Base-by-base conservation (phyloP, 2,329 filamentous ascomycete genomes). In the Ophiostoma ulmi region DNA sequence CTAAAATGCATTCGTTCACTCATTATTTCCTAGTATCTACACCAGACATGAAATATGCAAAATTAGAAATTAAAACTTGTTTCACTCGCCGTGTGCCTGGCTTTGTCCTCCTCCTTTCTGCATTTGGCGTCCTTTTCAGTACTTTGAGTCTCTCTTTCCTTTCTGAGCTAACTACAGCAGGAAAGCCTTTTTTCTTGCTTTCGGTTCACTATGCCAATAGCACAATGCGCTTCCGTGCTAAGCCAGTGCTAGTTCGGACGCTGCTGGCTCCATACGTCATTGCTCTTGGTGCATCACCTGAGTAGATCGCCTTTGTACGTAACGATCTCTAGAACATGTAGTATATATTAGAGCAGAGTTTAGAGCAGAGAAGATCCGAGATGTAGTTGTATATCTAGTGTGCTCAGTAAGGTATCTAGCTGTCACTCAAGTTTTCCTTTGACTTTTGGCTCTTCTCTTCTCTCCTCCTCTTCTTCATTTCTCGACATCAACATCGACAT, bases 301-400 rank as follows among this genome's bases (percentile, higher is more conserved):
- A 63, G 26, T 26, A 63, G 58, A 63, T 63, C 58, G 58, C 58
- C 58, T 63, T 63, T 63, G 58, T 63, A 31, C 55, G 58, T 63
- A 63, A 63, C 58, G 58, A 63, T 63, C 8, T 20, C 58, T 26
- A 2, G 11, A 58, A 17, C 52, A 58, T n/a, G 20, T 11, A 22
- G 31, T 31, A 3, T 31, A 31, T 31, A 55, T 55, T 44, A 44
- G 39, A 44, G 39, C 26, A 41, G 10, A 41, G 14, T 41, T 10
- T 41, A 41, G 39, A 41, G 14, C 14, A 3, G 22, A 31, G 58
- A 14, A 31, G 22, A 31, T 13, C 55, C 22, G 10, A 31, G 5
- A 31, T 3, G 11, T 22, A 26, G 22, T 22, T 4, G 22, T 63
- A 63, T 63, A 35, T 31, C 2, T 63, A 61, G 55, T 55, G 52